Percentiles rank a stretch among this genome's conserved stretches.
These are phyloP conservation scores for Fusarium odoratissimum DNA, from an alignment of 2,329 filamentous ascomycete genomes.

Conservation along the genomic window DNA sequence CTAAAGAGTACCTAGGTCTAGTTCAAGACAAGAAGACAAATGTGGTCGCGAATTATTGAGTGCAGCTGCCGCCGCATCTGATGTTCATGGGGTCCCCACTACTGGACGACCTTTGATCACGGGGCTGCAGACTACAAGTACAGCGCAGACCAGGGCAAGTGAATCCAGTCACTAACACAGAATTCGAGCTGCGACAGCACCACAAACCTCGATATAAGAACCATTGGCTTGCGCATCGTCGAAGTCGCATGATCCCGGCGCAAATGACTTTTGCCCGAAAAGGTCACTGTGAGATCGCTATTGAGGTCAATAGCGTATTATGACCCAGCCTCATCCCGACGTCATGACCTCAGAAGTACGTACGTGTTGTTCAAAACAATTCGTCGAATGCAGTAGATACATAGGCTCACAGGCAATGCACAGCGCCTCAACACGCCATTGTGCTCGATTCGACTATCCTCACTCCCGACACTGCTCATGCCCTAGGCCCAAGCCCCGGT, in stretches of 20 bases:
- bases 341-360: constrained; percentile 46
- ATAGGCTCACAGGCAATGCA: constrained; percentile 24
- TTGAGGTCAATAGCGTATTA: constrained; percentile 29
- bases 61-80: not conserved
- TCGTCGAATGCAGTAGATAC: not conserved
- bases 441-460: constrained; percentile 12
- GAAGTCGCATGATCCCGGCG: constrained; percentile 23
- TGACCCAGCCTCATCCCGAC: constrained; percentile 34
- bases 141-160: not conserved
- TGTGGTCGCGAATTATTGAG: not conserved
- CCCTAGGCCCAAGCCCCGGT: not conserved
- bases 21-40: not conserved
- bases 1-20: not conserved
- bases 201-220: constrained; percentile 4
- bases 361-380: constrained; percentile 35
- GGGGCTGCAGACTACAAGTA: constrained; percentile 6
- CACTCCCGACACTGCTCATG: not conserved
- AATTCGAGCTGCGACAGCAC: constrained; percentile 29
- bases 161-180: constrained; percentile 36
- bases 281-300: constrained; percentile 9
- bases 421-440: constrained; percentile 27
- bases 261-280: not conserved
- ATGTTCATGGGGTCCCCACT: not conserved
- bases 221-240: constrained; percentile 20
- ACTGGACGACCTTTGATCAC: constrained; percentile 28